Conservation (phyloP, 2,329 filamentous ascomycete species). For the Ustilaginoidea virens region DNA sequence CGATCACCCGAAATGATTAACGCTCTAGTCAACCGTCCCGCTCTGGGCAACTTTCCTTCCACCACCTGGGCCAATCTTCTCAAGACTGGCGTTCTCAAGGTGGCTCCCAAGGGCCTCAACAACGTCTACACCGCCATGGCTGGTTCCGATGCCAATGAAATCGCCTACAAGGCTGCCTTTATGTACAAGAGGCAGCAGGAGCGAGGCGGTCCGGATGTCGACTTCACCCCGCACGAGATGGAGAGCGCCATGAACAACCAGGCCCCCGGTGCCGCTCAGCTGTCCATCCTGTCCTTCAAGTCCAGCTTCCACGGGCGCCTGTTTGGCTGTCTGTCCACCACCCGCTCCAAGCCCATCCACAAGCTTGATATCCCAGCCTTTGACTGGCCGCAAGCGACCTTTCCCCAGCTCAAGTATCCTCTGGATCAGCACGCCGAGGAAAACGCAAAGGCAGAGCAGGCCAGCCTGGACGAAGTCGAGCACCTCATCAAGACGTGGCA, state of each 20-base stretch:
- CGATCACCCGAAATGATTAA: slow-evolving; percentile 64
- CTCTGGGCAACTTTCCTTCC: slow-evolving; percentile 80
- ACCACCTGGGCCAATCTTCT: slow-evolving; percentile 71
- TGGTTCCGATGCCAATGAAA: slow-evolving; percentile 86
- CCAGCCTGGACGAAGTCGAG: slow-evolving; percentile 72
- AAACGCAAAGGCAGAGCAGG: slow-evolving; percentile 69
- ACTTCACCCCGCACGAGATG: slow-evolving; percentile 69
- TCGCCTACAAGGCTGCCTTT: slow-evolving; percentile 89
- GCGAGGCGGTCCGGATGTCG: slow-evolving; percentile 60
- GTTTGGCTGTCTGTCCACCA: slow-evolving; percentile 76
- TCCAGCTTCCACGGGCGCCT: slow-evolving; percentile 81
- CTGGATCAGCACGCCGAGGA: slow-evolving; percentile 65
- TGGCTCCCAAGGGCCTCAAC: slow-evolving; percentile 67
- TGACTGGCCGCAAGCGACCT: slow-evolving; percentile 84
- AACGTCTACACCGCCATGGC: slow-evolving; percentile 86
- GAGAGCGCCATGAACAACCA: slow-evolving; percentile 66
- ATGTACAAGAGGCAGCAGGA: slow-evolving; percentile 77
- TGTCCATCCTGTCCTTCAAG: slow-evolving; percentile 82
- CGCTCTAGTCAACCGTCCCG: slow-evolving; percentile 75
- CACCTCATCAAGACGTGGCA: slow-evolving; percentile 65
- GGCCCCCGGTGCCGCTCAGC: slow-evolving; percentile 54
- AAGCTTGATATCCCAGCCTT: slow-evolving; percentile 92
- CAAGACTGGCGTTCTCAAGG: slow-evolving; percentile 64
- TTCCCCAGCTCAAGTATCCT: slow-evolving; percentile 76
- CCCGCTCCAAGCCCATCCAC: slow-evolving; percentile 84